Evolutionary conservation across 371 early-diverging fungal species (phyloP).

Genomic region (Batkoa obscura): DNA sequence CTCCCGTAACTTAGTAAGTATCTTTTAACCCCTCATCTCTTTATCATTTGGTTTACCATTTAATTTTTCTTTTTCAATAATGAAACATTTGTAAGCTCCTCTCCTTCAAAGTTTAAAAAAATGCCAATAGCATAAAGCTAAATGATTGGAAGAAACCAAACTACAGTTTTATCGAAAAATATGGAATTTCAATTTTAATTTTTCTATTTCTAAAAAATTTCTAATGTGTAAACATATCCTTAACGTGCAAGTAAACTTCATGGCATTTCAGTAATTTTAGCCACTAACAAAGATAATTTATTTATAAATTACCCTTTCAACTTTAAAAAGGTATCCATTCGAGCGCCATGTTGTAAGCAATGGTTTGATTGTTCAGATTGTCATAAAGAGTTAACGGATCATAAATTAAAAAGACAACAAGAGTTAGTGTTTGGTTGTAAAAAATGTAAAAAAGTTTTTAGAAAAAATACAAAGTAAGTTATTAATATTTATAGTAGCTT

Average conservation of each 20-base stretch:
- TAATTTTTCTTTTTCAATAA: no score
- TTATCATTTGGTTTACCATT: no score
- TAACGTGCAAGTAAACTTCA: slow-evolving; percentile 71
- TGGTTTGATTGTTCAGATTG: slow-evolving; percentile 97
- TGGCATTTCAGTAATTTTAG: neutral
- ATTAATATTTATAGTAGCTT: neutral
- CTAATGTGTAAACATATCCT: slow-evolving; percentile 85
- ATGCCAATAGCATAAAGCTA: no score
- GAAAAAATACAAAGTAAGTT: slow-evolving; percentile 68
- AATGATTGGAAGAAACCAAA: no score
- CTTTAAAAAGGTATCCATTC: slow-evolving; percentile 52
- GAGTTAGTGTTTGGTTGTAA: slow-evolving; percentile 96
- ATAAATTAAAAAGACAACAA: slow-evolving; percentile 51
- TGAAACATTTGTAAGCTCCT: no score
- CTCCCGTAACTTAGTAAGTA: no score
- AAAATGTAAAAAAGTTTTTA: slow-evolving; percentile 91
- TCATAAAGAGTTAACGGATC: slow-evolving; percentile 67
- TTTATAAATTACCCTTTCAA: neutral
- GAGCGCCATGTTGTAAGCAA: slow-evolving; percentile 81
- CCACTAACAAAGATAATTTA: neutral
- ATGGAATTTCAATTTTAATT: no score
- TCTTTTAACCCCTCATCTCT: no score
- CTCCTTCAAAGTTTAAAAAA: no score
- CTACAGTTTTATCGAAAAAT: no score
- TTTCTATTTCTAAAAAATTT: no score